These are phyloP conservation scores for Mucuna pruriens DNA, from an alignment of 306 rosid genomes.

Conservation along the genomic window DNA sequence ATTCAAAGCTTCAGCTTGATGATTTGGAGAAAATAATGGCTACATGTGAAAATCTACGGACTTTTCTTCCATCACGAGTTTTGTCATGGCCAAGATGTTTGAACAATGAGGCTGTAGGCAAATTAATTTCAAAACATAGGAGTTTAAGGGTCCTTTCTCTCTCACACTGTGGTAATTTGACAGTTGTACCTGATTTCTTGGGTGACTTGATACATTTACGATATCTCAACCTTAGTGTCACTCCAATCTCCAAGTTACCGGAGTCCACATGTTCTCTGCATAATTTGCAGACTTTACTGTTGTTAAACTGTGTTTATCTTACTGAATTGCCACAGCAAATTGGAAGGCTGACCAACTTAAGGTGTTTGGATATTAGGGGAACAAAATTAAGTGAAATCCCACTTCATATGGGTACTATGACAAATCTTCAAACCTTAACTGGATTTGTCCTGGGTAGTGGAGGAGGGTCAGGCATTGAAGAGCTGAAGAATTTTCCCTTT, in stretches of 20 bases:
- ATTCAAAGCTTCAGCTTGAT: slow-evolving; percentile 9
- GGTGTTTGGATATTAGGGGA: slow-evolving; percentile 18
- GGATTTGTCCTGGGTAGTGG: neutral
- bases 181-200: neutral
- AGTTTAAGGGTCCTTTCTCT: slow-evolving; percentile 7
- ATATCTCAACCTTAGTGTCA: neutral
- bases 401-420: neutral
- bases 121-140: neutral
- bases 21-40: neutral
- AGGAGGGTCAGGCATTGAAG: slow-evolving; percentile 3
- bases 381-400: neutral
- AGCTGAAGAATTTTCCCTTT: slow-evolving; percentile 9
- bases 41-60: neutral
- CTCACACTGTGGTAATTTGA: slow-evolving; percentile 3
- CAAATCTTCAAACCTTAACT: slow-evolving; percentile 1
- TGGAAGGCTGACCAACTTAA: neutral
- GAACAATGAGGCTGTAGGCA: slow-evolving; percentile 9
- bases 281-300: neutral
- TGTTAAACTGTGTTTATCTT: neutral
- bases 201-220: neutral
- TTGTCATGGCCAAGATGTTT: slow-evolving; percentile 18
- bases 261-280: slow-evolving; percentile 7
- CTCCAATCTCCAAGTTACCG: slow-evolving; percentile 16
- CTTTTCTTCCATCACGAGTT: slow-evolving; percentile 6
- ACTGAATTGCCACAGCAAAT: neutral